phyloP scores from a whole-genome alignment of 1,284 basidiomycete genomes.

The Microbotryum scabiosae region DNA sequence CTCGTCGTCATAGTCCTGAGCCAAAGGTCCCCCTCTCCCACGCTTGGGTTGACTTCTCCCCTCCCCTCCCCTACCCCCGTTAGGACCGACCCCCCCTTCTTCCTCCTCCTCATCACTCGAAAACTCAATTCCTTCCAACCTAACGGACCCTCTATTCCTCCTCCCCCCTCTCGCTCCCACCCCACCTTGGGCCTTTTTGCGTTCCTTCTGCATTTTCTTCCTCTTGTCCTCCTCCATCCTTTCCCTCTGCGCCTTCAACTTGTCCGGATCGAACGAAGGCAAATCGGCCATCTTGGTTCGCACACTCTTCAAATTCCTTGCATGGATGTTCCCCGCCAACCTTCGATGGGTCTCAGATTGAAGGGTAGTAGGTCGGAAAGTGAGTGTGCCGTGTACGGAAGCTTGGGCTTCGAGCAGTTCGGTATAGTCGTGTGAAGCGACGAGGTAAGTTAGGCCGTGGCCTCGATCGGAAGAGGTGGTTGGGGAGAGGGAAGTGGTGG shows the following conservation, averaged over 20 bases:
- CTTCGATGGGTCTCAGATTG: constrained; percentile 80
- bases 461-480: constrained; percentile 36
- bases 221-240: constrained; percentile 36
- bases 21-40: constrained; percentile 16
- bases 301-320: constrained; percentile 69
- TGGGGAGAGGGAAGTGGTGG: constrained; percentile 42
- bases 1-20: constrained; percentile 21
- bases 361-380: constrained; percentile 76
- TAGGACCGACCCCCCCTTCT: not conserved
- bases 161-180: constrained; percentile 14
- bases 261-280: constrained; percentile 44
- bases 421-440: constrained; percentile 78
- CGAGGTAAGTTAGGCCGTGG: constrained; percentile 66
- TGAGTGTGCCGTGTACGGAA: constrained; percentile 70
- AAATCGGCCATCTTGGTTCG: constrained; percentile 63
- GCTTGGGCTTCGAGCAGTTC: constrained; percentile 76
- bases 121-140: constrained; percentile 25
- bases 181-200: constrained; percentile 9
- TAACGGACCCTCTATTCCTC: constrained; percentile 21
- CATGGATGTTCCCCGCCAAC: constrained; percentile 75
- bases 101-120: constrained; percentile 9
- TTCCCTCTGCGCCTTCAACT: constrained; percentile 26
- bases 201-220: constrained; percentile 33
- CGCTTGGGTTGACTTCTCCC: constrained; percentile 19
- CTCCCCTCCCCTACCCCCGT: constrained; percentile 25